phyloP scores from a whole-genome alignment of 2,329 filamentous ascomycete species.

The Sclerotinia subarctica region DNA sequence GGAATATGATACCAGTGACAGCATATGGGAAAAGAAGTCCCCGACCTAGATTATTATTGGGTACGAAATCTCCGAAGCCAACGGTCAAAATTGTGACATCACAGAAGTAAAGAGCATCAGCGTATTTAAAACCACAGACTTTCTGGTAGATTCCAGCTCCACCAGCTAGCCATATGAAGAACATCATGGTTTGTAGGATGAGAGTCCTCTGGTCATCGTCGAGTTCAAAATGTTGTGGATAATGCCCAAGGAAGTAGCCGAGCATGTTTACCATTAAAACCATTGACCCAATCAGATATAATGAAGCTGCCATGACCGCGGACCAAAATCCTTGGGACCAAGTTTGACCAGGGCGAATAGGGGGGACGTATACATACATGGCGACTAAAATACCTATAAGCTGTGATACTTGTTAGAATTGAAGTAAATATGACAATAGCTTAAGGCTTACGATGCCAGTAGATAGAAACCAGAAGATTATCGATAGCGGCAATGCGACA shows the following conservation, averaged over 20 bases:
- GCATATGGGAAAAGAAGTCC: constrained; percentile 66
- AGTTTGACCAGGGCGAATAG: constrained; percentile 46
- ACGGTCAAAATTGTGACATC: constrained; percentile 61
- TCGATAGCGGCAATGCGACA: constrained; percentile 63
- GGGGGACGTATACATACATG: constrained; percentile 52
- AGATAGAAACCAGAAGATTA: constrained; percentile 63
- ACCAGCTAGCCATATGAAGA: constrained; percentile 66
- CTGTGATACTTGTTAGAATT: constrained; percentile 35
- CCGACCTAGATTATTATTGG: constrained; percentile 49
- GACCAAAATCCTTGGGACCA: constrained; percentile 72
- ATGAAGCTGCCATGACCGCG: constrained; percentile 58
- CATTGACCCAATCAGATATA: constrained; percentile 61
- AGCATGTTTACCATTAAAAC: constrained; percentile 68
- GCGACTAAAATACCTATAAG: constrained; percentile 56
- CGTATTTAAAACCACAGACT: constrained; percentile 57
- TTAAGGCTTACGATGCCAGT: constrained; percentile 56
- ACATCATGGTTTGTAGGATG: constrained; percentile 68
- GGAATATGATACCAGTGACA: constrained; percentile 64
- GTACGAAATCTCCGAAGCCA: constrained; percentile 61
- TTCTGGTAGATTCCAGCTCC: constrained; percentile 59
- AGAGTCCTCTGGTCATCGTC: constrained; percentile 66
- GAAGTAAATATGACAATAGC: background rate
- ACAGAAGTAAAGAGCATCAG: constrained; percentile 59
- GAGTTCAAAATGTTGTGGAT: constrained; percentile 63
- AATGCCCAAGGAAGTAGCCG: constrained; percentile 65